Percentiles rank a stretch among this genome's conserved stretches.
Evolutionary conservation across 2,329 filamentous ascomycete species (phyloP).

Genomic region (Mariannaea sp.): DNA sequence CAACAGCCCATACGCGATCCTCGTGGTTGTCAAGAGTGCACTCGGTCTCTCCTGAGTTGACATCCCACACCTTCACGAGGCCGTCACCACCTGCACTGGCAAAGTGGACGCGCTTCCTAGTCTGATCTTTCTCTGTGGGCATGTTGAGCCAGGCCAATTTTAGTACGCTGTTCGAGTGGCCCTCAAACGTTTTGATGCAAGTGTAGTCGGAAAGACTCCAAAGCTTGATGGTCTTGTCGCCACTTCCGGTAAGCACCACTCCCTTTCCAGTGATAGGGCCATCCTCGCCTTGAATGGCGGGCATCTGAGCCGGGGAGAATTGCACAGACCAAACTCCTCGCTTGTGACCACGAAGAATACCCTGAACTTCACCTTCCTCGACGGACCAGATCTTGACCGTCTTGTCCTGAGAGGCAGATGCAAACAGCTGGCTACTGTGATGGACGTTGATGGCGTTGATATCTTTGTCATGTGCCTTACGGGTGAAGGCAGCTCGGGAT

Average conservation of each 20-base stretch:
- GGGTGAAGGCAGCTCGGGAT: slow-evolving; percentile 76
- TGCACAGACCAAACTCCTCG: slow-evolving; percentile 95
- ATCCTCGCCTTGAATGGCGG: slow-evolving; percentile 72
- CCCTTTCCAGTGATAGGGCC: slow-evolving; percentile 78
- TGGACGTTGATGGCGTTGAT: slow-evolving; percentile 94
- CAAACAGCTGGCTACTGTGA: slow-evolving; percentile 76
- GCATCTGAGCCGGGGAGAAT: slow-evolving; percentile 81
- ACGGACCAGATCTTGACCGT: slow-evolving; percentile 97
- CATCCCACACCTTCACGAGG: slow-evolving; percentile 95
- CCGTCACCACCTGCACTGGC: slow-evolving; percentile 92
- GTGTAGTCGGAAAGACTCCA: slow-evolving; percentile 94
- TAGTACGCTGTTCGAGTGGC: slow-evolving; percentile 92
- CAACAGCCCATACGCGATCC: slow-evolving; percentile 91
- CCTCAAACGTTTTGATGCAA: slow-evolving; percentile 92
- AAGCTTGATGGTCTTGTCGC: slow-evolving; percentile 93
- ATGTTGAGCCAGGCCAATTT: slow-evolving; percentile 86
- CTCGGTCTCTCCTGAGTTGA: slow-evolving; percentile 80
- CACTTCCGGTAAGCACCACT: slow-evolving; percentile 85
- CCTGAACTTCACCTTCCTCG: slow-evolving; percentile 86
- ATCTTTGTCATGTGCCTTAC: slow-evolving; percentile 97
- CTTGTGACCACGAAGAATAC: slow-evolving; percentile 89
- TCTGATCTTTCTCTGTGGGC: slow-evolving; percentile 53
- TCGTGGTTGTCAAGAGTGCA: slow-evolving; percentile 96
- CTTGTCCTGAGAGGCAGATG: slow-evolving; percentile 94
- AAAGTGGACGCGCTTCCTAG: slow-evolving; percentile 69